These are phyloP conservation scores for Saccharomycopsis phalli DNA, from an alignment of 1,139 yeast species.

Conservation along the genomic window DNA sequence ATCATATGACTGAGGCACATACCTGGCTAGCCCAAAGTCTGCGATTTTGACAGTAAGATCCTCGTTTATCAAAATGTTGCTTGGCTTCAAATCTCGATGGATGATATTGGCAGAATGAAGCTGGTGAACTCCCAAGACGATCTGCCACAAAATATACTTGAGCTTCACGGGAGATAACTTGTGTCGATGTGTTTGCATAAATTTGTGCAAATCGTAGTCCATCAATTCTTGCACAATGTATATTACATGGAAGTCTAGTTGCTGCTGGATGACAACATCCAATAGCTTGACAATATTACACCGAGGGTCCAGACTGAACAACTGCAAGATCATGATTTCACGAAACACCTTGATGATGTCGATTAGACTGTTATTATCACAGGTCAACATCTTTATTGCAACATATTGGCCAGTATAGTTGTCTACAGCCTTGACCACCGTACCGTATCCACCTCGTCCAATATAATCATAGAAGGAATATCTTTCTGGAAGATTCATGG, in stretches of 20 bases:
- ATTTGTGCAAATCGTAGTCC: conserved; percentile 1
- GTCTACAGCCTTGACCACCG: neutral
- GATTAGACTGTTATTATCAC: neutral
- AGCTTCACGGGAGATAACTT: conserved; percentile 1
- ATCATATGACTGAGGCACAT: conserved; percentile 61
- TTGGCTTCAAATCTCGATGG: conserved; percentile 84
- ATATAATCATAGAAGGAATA: neutral
- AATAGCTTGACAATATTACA: conserved; percentile 4
- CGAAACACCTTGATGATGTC: neutral
- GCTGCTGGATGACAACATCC: conserved; percentile 1
- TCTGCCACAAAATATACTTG: conserved; percentile 4
- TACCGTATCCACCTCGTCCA: neutral
- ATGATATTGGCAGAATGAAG: conserved; percentile 34
- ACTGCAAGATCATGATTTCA: neutral
- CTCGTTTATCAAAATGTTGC: conserved; percentile 72
- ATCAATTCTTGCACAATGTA: conserved; percentile 3
- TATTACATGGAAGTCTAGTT: neutral
- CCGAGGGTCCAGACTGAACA: neutral
- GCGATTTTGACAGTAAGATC: conserved; percentile 84
- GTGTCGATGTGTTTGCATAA: conserved; percentile 3
- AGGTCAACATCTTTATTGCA: neutral
- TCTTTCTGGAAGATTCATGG: too few relatives aligned
- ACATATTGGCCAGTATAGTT: neutral
- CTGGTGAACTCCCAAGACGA: conserved; percentile 5
- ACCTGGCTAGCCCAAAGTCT: conserved; percentile 90